These are phyloP conservation scores for Prunus salicina DNA, from an alignment of 306 rosid genomes.

Conservation along the genomic window DNA sequence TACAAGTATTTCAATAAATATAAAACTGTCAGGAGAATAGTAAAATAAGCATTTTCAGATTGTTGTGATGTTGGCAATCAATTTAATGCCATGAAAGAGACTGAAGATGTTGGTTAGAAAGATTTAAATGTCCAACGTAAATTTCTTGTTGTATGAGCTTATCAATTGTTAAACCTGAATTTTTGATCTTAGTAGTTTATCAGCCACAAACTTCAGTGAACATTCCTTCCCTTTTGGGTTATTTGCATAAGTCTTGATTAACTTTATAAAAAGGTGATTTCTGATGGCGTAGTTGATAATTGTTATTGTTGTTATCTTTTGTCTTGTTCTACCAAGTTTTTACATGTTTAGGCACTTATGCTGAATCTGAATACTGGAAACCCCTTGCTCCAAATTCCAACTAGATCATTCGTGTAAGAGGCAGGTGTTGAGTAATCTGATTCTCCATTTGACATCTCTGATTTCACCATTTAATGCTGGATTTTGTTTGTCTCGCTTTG, in stretches of 20 bases:
- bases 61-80: background rate
- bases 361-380: background rate
- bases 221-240: background rate
- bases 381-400: background rate
- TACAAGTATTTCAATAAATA: background rate
- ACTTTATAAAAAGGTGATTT: background rate
- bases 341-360: background rate
- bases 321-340: background rate
- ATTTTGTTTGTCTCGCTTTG: background rate
- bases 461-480: background rate
- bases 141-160: background rate
- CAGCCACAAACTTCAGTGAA: background rate
- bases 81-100: background rate
- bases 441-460: background rate
- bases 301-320: background rate
- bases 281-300: background rate
- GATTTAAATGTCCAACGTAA: no score
- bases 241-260: background rate
- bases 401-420: background rate
- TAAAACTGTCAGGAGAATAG: background rate
- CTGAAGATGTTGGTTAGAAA: background rate
- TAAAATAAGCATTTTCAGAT: background rate
- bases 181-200: background rate
- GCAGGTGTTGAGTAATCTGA: background rate
- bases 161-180: background rate